These are phyloP conservation scores for Leccinum ochraceum DNA, from an alignment of 768 basidiomycete species.

Conservation along the genomic window DNA sequence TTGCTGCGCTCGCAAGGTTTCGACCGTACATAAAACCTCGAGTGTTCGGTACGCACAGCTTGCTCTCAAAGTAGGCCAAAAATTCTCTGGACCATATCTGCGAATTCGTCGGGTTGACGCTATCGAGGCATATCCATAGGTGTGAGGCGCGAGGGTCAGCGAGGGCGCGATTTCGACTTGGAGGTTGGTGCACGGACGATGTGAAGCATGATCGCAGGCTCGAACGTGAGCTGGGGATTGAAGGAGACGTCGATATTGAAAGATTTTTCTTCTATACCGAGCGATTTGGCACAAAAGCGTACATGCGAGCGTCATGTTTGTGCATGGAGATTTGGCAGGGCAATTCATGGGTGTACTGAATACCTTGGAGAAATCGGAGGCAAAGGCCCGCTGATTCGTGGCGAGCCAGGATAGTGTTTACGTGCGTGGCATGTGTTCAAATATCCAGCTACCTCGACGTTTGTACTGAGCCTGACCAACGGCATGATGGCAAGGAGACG, in stretches of 20 bases:
- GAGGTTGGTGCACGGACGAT: conserved; percentile 45
- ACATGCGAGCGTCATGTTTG: background rate
- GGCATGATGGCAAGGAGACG: conserved; percentile 32
- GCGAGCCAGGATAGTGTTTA: background rate
- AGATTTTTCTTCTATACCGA: conserved; percentile 24
- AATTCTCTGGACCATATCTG: conserved; percentile 56
- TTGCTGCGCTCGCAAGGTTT: conserved; percentile 8
- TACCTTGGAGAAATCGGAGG: conserved; percentile 60
- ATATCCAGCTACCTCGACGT: conserved; percentile 32
- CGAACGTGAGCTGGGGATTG: conserved; percentile 34
- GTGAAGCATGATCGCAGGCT: conserved; percentile 61
- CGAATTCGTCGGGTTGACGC: conserved; percentile 48
- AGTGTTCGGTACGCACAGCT: conserved; percentile 49
- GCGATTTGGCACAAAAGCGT: conserved; percentile 52
- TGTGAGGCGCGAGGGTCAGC: background rate
- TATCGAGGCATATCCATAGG: conserved; percentile 55
- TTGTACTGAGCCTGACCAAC: conserved; percentile 40
- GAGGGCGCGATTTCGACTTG: background rate
- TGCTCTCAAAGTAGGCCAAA: conserved; percentile 53
- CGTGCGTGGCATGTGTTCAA: background rate
- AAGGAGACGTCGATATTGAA: background rate
- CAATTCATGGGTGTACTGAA: background rate
- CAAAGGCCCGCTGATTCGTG: conserved; percentile 28
- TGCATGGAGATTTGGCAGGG: background rate
- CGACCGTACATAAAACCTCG: conserved; percentile 59